Evolutionary conservation across 176 grass and related monocot species (phyloP).

Genomic region (Hordeum vulgare): DNA sequence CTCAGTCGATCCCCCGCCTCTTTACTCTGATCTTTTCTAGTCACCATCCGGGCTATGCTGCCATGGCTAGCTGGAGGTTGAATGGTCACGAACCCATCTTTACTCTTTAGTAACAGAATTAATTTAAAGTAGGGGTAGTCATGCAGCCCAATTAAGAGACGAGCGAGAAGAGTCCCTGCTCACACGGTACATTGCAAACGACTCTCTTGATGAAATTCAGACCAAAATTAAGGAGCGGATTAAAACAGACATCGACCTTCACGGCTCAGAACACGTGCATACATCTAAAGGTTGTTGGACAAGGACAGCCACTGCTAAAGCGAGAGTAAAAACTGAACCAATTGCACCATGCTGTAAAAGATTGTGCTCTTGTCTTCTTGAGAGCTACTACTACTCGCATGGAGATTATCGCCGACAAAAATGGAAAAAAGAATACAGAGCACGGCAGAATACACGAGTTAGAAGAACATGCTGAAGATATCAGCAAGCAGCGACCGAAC

Average conservation of each 20-base stretch:
- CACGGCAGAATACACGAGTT: background rate
- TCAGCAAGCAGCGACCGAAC: background rate
- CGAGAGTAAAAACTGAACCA: background rate
- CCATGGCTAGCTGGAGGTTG: constrained; percentile 17
- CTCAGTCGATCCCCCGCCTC: background rate
- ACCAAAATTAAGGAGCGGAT: background rate
- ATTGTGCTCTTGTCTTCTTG: no score
- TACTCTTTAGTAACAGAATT: constrained; percentile 25
- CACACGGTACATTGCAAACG: constrained; percentile 9
- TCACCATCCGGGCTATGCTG: background rate
- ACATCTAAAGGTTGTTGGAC: background rate
- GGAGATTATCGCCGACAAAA: background rate
- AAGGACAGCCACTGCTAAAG: background rate
- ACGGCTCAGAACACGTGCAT: background rate
- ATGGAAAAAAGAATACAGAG: background rate
- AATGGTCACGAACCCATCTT: constrained; percentile 12
- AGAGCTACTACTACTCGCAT: background rate
- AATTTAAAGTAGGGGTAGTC: background rate
- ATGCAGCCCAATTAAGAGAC: background rate
- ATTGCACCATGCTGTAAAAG: background rate
- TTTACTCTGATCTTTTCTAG: background rate
- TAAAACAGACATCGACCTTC: background rate
- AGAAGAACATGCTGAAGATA: background rate
- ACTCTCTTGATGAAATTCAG: background rate
- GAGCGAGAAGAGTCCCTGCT: background rate